phyloP scores from a whole-genome alignment of 2,329 filamentous ascomycete species.

The Paradendryphiella salina region DNA sequence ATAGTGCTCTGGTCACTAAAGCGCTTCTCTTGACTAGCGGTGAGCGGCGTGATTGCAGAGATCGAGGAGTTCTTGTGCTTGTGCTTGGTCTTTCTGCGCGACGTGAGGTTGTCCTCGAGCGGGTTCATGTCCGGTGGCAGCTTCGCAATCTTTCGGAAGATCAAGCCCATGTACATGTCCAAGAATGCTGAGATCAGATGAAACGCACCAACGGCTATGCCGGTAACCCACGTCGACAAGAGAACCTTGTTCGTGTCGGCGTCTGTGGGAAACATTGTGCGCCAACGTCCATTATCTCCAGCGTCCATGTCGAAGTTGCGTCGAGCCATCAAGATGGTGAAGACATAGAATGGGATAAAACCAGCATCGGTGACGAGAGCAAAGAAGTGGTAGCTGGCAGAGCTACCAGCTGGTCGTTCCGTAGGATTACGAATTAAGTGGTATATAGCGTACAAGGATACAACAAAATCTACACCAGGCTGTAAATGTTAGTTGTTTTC shows the following conservation, averaged over 20 bases:
- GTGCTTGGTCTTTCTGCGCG: slow-evolving; percentile 64
- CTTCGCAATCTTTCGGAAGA: slow-evolving; percentile 78
- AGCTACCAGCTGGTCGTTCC: slow-evolving; percentile 74
- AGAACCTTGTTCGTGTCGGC: slow-evolving; percentile 63
- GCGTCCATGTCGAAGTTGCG: slow-evolving; percentile 55
- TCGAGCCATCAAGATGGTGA: slow-evolving; percentile 59
- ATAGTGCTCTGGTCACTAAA: slow-evolving; percentile 54
- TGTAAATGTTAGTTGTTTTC: slow-evolving; percentile 45
- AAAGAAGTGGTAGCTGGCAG: slow-evolving; percentile 88
- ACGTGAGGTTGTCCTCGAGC: slow-evolving; percentile 81
- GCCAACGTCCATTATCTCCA: slow-evolving; percentile 62
- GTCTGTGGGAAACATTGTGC: slow-evolving; percentile 65
- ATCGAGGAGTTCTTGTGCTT: slow-evolving; percentile 71
- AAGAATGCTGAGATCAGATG: slow-evolving; percentile 72
- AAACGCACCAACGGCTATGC: slow-evolving; percentile 65
- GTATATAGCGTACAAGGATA: slow-evolving; percentile 77
- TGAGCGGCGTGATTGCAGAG: slow-evolving; percentile 49
- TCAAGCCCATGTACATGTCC: slow-evolving; percentile 73
- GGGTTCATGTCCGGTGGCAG: slow-evolving; percentile 96
- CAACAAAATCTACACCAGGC: slow-evolving; percentile 74
- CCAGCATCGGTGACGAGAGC: slow-evolving; percentile 72
- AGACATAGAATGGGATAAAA: slow-evolving; percentile 65
- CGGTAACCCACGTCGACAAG: slow-evolving; percentile 68
- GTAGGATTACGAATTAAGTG: slow-evolving; percentile 74
- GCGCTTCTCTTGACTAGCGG: slow-evolving; percentile 63